Conservation (phyloP, 106 monocot species). For the Allium fistulosum region DNA sequence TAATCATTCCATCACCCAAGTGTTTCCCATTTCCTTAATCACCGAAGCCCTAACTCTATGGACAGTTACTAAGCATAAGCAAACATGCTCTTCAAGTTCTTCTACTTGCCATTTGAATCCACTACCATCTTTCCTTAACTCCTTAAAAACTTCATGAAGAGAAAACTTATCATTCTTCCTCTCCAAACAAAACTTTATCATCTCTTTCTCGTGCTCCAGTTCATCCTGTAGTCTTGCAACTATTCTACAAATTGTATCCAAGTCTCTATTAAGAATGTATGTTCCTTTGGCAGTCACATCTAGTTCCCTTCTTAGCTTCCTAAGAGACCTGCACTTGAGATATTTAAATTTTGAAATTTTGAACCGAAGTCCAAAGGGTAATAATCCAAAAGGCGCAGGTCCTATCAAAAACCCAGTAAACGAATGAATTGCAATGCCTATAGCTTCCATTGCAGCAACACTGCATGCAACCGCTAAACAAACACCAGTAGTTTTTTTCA, state of each 20-base stretch:
- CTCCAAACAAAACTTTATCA: constrained; percentile 23
- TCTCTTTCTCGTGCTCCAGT: constrained; percentile 16
- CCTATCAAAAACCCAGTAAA: constrained; percentile 11
- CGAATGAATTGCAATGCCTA: constrained; percentile 18
- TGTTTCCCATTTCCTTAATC: constrained; percentile 19
- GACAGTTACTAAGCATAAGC: constrained; percentile 25
- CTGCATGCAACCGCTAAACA: constrained; percentile 15
- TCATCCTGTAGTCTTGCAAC: constrained; percentile 16
- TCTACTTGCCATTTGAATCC: constrained; percentile 19
- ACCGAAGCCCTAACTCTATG: constrained; percentile 24
- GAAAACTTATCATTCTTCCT: constrained; percentile 14
- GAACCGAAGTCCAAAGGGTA: constrained; percentile 7
- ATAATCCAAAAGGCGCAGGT: neutral
- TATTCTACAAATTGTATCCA: constrained; percentile 29
- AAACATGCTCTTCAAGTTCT: constrained; percentile 47
- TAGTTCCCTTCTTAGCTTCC: constrained; percentile 15
- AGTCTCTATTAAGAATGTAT: constrained; percentile 28
- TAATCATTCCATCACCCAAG: neutral
- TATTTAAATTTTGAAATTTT: neutral
- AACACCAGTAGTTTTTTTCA: constrained; percentile 10
- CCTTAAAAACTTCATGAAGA: constrained; percentile 26
- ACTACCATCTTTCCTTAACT: constrained; percentile 12
- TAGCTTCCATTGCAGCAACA: constrained; percentile 4
- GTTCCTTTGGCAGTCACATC: constrained; percentile 22
- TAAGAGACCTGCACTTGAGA: constrained; percentile 6